These are phyloP conservation scores for Suillus discolor DNA, from an alignment of 768 basidiomycete species.

Conservation along the genomic window DNA sequence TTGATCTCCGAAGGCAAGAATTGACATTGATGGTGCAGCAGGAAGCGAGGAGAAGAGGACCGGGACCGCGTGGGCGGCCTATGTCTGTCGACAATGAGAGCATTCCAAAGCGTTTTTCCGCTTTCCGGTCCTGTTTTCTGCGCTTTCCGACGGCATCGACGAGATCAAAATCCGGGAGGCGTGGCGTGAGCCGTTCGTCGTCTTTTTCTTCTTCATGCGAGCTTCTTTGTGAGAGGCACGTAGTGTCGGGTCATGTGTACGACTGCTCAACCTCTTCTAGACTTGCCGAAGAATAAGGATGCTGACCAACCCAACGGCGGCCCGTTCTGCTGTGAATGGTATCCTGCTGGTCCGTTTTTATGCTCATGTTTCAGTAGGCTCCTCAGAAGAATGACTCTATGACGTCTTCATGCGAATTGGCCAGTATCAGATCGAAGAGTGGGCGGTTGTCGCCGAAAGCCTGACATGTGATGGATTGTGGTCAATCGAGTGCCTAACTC, in stretches of 20 bases:
- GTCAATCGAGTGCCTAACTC: conserved; percentile 66
- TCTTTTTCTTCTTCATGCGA: conserved; percentile 36
- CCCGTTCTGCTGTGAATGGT: conserved; percentile 58
- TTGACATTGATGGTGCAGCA: background rate
- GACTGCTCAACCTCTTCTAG: conserved; percentile 54
- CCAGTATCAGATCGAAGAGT: conserved; percentile 62
- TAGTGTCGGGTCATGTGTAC: conserved; percentile 47
- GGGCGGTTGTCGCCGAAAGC: conserved; percentile 81
- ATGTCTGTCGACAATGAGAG: conserved; percentile 46
- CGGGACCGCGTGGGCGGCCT: background rate
- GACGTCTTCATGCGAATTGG: conserved; percentile 71
- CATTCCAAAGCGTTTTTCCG: conserved; percentile 48
- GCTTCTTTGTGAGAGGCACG: conserved; percentile 34
- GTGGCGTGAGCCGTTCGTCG: conserved; percentile 34
- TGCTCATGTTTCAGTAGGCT: conserved; percentile 61
- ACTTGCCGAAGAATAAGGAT: conserved; percentile 50
- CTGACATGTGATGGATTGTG: conserved; percentile 73
- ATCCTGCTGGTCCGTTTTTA: conserved; percentile 71
- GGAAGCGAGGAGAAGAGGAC: background rate
- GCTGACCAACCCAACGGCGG: conserved; percentile 58
- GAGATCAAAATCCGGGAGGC: conserved; percentile 75
- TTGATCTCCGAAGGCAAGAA: background rate
- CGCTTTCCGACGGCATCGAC: conserved; percentile 43
- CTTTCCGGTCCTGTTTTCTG: conserved; percentile 35
- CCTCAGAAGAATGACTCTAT: conserved; percentile 77